A percentile compares a stretch with the other conserved stretches of the same genome.
Evolutionary conservation across 768 basidiomycete species (phyloP).

Genomic region (Naganishia antarctica): DNA sequence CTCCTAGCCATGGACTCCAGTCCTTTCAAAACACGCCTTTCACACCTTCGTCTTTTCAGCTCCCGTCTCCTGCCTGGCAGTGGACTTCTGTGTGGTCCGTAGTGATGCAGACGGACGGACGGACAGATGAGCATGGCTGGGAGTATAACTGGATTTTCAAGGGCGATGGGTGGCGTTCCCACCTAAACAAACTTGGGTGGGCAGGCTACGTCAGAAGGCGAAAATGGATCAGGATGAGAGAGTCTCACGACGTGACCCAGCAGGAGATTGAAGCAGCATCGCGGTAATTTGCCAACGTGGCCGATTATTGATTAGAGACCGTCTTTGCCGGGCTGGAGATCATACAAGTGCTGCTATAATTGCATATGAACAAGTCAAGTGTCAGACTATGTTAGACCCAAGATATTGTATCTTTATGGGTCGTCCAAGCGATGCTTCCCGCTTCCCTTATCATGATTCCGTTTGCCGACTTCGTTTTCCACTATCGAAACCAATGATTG

Average conservation of each 20-base stretch:
- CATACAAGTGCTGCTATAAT: too few relatives aligned
- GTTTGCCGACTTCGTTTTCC: too few relatives aligned
- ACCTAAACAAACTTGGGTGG: conserved; percentile 20
- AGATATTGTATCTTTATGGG: too few relatives aligned
- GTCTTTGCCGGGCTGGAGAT: too few relatives aligned
- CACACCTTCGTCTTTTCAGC: conserved; percentile 23
- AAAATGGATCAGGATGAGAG: conserved; percentile 26
- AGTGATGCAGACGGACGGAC: conserved; percentile 27
- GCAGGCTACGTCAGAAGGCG: conserved; percentile 27
- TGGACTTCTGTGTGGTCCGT: conserved; percentile 28
- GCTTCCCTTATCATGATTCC: too few relatives aligned
- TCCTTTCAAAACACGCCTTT: conserved; percentile 3
- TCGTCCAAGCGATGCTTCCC: too few relatives aligned
- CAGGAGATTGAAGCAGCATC: background rate
- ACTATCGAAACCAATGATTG: conserved; percentile 25
- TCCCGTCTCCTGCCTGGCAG: conserved; percentile 24
- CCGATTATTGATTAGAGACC: too few relatives aligned
- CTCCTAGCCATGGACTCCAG: background rate
- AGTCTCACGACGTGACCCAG: background rate
- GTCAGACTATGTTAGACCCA: too few relatives aligned
- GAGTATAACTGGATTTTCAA: conserved; percentile 30
- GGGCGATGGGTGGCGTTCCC: conserved; percentile 18
- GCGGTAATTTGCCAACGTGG: background rate
- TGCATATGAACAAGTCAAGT: too few relatives aligned
- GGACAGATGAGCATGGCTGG: conserved; percentile 29